Evolutionary conservation across 2,329 filamentous ascomycete species (phyloP).

Genomic region (Didymella glomerata): DNA sequence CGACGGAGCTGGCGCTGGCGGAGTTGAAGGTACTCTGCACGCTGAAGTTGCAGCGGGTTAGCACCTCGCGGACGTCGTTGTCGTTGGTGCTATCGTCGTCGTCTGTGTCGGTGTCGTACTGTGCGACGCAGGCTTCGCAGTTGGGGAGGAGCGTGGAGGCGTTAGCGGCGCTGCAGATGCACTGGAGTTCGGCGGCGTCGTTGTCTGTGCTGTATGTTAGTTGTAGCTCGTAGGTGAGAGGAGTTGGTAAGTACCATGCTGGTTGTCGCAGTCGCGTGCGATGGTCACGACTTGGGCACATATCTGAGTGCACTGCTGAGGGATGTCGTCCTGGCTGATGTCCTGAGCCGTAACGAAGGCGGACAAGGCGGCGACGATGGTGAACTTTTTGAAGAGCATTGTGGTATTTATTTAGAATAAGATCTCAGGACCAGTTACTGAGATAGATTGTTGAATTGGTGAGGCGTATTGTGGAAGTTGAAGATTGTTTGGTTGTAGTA

Average conservation of each 20-base stretch:
- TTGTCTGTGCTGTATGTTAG: constrained; percentile 23
- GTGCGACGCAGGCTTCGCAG: constrained; percentile 44
- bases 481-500: not conserved
- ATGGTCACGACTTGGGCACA: constrained; percentile 38
- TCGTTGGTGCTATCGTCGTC: constrained; percentile 26
- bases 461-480: not conserved
- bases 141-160: constrained; percentile 37
- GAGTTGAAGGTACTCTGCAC: constrained; percentile 35
- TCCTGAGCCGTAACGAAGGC: constrained; percentile 38
- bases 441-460: not conserved
- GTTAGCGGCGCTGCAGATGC: constrained; percentile 41
- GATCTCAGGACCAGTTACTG: not conserved
- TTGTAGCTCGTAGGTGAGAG: not conserved
- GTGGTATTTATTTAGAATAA: not conserved
- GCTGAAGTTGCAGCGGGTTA: constrained; percentile 42
- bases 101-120: constrained; percentile 33
- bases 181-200: constrained; percentile 36
- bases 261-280: constrained; percentile 36
- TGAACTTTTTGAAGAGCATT: constrained; percentile 37
- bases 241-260: constrained; percentile 26
- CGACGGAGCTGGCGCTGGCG: constrained; percentile 23
- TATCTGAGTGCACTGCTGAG: constrained; percentile 38
- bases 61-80: constrained; percentile 41
- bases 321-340: constrained; percentile 44
- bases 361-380: constrained; percentile 36